Base-by-base conservation (phyloP, 2,329 filamentous ascomycete genomes). In the Fusarium sp. region DNA sequence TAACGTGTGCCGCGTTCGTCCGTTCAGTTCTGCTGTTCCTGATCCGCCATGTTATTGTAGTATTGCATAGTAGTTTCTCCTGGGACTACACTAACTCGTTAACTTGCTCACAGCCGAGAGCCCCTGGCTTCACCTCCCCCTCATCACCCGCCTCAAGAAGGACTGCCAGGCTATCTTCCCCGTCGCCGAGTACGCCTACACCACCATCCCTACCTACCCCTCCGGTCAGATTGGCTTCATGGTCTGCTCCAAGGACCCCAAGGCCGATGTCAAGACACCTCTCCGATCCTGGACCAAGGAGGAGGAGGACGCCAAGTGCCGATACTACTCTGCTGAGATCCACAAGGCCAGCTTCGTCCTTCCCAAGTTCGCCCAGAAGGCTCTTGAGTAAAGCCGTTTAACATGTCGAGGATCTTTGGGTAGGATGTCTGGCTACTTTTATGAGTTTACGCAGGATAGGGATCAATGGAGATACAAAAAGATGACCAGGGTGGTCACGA, bases 181-280 rank as follows among this genome's bases (percentile, higher is more conserved):
- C 74, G 93, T 94, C 72, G 96, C 93, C 83, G 96, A 99, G 87
- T 99, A 98, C 86, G 96, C 93, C 78, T 99, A 98, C 90, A 98
- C 95, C 80, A 98, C 95, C 79, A 99, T 99, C 84, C 96, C 96
- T 67, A 99, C 96, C 81, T 99, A 99, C 88, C 96, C 96, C 76
- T 97, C 94, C 63, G 96, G 96, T 82, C 96, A 99, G 88, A 99
- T 99, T 80, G 96, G 96, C 82, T 99, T 99, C 92, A 98, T 99
- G 95, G 94, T 99, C 81, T 98, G 96, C 91, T 93, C 89, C 92
- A 98, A 99, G 91, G 95, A 98, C 82, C 86, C 91, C 82, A 90
- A 85, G 81, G 90, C 91, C 83, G 89, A 99, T 84, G 89, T 98
- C 81, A 94, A 89, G 83, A 93, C 91, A 84, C 96, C 96, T 60